Evolutionary conservation across 495 filamentous ascomycete genomes (phyloP), one percentile per base, ranked within the genome.

Genomic region (Penicillium angulare): DNA sequence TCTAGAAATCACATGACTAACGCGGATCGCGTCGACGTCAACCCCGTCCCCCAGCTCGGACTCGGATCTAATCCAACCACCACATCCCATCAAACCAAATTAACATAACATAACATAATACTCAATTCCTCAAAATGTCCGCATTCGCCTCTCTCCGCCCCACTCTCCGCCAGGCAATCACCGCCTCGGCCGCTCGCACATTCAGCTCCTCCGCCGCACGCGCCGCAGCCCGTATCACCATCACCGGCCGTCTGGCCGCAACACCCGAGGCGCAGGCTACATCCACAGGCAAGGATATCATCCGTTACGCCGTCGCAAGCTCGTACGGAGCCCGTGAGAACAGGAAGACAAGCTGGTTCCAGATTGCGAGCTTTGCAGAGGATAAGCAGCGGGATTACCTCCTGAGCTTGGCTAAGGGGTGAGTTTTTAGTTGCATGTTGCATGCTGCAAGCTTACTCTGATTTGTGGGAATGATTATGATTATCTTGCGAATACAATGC

Each of bases 331-430:
- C 74, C 35, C 56, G 56, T 36, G 82, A 86, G 2, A 86, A 88
- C 65, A 73, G 76, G 40, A 67, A 80, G 55, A 88, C 86, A 13
- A 90, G 82, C 76, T 96, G 83, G 83, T 96, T 87, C 78, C 76
- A 76, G 42, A 72, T 95, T 33, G 67, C 80, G 4, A 78, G 75
- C 71, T 93, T 93, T 68, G 45, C 67, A 53, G 82, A 84, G 24
- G 80, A 77, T 10, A 17, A 71, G 17, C 71, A 79, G 63, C 82
- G 84, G 58, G 85, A 92, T 46, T 83, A 75, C 63, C 53, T 91
- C 31, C 61, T 84, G 46, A 66, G 69, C 48, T 68, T 95, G 68
- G 79, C 76, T 24, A 95, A 93, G 75, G 91, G 91, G 89, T 95
- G 74, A 67, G 87, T 81, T 20, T 54, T 41, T 5, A 41, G 16